Evolutionary conservation across 2,329 filamentous ascomycete genomes (phyloP).

Genomic region (Dothistroma septosporum): DNA sequence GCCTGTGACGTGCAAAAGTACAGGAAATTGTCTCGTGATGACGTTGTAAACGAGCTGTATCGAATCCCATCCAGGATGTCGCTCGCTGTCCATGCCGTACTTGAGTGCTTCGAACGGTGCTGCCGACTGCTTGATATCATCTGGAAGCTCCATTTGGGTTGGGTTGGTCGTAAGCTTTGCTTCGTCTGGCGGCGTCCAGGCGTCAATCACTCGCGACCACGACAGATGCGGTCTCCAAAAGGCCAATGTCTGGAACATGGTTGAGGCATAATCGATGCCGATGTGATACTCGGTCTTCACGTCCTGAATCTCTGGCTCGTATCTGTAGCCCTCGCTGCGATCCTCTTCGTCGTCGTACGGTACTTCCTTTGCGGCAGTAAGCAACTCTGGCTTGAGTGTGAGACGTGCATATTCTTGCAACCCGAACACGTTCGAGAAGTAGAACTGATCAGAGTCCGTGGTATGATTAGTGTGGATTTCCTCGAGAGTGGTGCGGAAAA

Average conservation of each 20-base stretch:
- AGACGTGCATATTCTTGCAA: conserved; percentile 45
- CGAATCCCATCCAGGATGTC: conserved; percentile 10
- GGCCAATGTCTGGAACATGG: conserved; percentile 28
- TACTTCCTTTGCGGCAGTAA: conserved; percentile 31
- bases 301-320: conserved; percentile 33
- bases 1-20: conserved; percentile 30
- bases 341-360: conserved; percentile 32
- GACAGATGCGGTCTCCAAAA: conserved; percentile 31
- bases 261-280: conserved; percentile 21
- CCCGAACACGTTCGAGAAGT: conserved; percentile 52
- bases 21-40: conserved; percentile 26
- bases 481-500: conserved; percentile 44
- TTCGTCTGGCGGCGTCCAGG: conserved; percentile 15
- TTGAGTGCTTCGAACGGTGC: conserved; percentile 24
- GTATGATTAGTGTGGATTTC: conserved; percentile 35
- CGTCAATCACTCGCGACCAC: conserved; percentile 37
- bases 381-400: conserved; percentile 19
- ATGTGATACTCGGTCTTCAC: conserved; percentile 23
- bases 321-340: conserved; percentile 42
- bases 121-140: conserved; percentile 24
- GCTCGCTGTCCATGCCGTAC: background rate
- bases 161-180: conserved; percentile 10
- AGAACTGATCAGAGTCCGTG: conserved; percentile 39
- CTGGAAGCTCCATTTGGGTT: conserved; percentile 20
- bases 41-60: conserved; percentile 27